phyloP scores from a whole-genome alignment of 352 stramenopile genomes.

The Globisporangium canariense region DNA sequence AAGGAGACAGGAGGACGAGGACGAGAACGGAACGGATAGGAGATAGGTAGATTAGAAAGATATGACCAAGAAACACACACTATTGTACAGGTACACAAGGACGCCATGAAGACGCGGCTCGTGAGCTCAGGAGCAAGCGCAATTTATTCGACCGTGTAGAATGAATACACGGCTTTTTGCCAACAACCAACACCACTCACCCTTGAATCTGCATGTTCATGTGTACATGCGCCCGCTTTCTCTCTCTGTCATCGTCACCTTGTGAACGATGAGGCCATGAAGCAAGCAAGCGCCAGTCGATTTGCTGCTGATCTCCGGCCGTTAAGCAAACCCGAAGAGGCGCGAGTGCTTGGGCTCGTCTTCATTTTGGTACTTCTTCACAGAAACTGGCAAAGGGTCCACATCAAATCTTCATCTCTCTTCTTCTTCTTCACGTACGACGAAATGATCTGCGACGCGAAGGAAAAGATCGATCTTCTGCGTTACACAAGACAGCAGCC shows the following conservation, averaged over 20 bases:
- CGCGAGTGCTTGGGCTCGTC: too few species aligned
- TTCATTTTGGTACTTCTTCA: neutral
- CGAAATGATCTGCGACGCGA: too few species aligned
- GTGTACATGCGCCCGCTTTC: neutral
- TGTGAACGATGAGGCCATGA: neutral
- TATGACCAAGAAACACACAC: slow-evolving; percentile 4
- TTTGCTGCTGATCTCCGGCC: neutral
- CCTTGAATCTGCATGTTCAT: too few species aligned
- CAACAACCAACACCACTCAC: neutral
- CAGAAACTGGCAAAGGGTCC: neutral
- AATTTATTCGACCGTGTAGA: slow-evolving; percentile 20
- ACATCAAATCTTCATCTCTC: too few species aligned
- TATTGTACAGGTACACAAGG: slow-evolving; percentile 15
- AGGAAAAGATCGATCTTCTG: too few species aligned
- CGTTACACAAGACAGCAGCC: too few species aligned
- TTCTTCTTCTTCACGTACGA: neutral
- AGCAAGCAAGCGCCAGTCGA: too few species aligned
- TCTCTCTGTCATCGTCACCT: neutral
- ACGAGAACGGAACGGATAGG: slow-evolving; percentile 9
- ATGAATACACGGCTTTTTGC: slow-evolving; percentile 26
- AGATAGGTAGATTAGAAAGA: slow-evolving; percentile 17
- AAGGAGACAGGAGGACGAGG: neutral
- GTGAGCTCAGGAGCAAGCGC: neutral
- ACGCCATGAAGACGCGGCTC: neutral
- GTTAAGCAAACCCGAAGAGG: too few species aligned